phyloP scores from a whole-genome alignment of 1,284 basidiomycete species.

The Tilletiopsis washingtonensis region DNA sequence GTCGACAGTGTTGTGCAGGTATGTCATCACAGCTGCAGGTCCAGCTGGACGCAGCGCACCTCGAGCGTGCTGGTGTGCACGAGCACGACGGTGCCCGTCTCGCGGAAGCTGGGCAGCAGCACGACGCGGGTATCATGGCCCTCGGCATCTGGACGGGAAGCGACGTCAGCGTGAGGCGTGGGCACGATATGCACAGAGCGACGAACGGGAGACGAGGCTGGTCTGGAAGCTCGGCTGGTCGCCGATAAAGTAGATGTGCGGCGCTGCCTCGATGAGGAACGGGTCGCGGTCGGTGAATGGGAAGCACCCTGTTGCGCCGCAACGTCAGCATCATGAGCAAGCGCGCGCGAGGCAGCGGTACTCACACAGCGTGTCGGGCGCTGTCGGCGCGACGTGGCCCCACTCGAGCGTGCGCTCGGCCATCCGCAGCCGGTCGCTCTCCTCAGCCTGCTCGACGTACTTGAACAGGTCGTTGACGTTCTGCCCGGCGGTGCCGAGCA shows the following conservation, averaged over 20 bases:
- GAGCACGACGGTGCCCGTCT: conserved; percentile 59
- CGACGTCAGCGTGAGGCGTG: conserved; percentile 10
- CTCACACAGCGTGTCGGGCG: conserved; percentile 84
- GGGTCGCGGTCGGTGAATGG: conserved; percentile 83
- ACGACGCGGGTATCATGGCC: conserved; percentile 58
- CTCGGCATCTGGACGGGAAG: conserved; percentile 14
- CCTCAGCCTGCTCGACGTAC: conserved; percentile 56
- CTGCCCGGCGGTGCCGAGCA: conserved; percentile 82
- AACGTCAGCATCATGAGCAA: background rate
- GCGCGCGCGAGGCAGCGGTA: conserved; percentile 1
- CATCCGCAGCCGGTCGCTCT: conserved; percentile 56
- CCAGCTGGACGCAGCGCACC: conserved; percentile 46
- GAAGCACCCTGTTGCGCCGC: conserved; percentile 64
- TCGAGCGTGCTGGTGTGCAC: conserved; percentile 59
- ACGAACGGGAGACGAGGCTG: conserved; percentile 50
- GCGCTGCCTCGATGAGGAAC: conserved; percentile 74
- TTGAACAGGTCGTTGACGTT: conserved; percentile 90
- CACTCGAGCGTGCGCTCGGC: conserved; percentile 75
- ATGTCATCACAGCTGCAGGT: too few species aligned
- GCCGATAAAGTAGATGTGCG: conserved; percentile 85
- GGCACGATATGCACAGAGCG: conserved; percentile 21
- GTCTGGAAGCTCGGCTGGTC: conserved; percentile 64
- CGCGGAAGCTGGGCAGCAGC: conserved; percentile 72
- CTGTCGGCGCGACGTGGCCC: conserved; percentile 94
- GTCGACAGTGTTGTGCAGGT: too few species aligned